Evolutionary conservation across 2,329 filamentous ascomycete genomes (phyloP).

Genomic region (Helminthosporium solani): DNA sequence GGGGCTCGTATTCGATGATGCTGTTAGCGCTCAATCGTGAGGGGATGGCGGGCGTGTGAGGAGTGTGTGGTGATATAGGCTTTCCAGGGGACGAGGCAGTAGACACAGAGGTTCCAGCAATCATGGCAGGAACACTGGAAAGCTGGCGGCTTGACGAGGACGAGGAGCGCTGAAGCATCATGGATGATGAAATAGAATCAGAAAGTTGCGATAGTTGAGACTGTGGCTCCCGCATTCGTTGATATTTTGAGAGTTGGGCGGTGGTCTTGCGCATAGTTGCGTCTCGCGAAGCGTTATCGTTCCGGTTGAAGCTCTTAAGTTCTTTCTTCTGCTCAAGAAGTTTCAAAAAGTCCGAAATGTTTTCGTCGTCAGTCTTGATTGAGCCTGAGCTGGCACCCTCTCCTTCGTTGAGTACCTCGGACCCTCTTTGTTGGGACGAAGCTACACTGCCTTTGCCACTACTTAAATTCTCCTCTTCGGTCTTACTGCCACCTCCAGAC

Average conservation of each 20-base stretch:
- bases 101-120: conserved; percentile 69
- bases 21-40: conserved; percentile 91
- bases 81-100: conserved; percentile 86
- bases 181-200: conserved; percentile 89
- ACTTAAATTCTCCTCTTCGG: conserved; percentile 72
- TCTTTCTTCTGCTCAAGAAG: conserved; percentile 85
- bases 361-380: conserved; percentile 81
- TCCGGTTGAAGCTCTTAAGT: conserved; percentile 74
- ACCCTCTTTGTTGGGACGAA: conserved; percentile 72
- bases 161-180: conserved; percentile 79
- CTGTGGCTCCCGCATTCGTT: conserved; percentile 85
- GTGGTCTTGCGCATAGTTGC: conserved; percentile 72
- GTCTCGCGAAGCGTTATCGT: conserved; percentile 59
- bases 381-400: conserved; percentile 63
- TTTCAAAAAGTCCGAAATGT: conserved; percentile 91
- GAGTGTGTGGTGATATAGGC: conserved; percentile 83
- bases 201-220: conserved; percentile 66
- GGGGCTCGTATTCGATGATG: conserved; percentile 66
- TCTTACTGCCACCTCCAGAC: conserved; percentile 69
- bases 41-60: conserved; percentile 89
- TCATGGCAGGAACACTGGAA: conserved; percentile 61
- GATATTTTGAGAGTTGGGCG: conserved; percentile 80
- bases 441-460: conserved; percentile 78
- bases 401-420: conserved; percentile 72
- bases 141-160: conserved; percentile 75